phyloP scores from a whole-genome alignment of 2,329 filamentous ascomycete species.

The Hypomyces perniciosus region DNA sequence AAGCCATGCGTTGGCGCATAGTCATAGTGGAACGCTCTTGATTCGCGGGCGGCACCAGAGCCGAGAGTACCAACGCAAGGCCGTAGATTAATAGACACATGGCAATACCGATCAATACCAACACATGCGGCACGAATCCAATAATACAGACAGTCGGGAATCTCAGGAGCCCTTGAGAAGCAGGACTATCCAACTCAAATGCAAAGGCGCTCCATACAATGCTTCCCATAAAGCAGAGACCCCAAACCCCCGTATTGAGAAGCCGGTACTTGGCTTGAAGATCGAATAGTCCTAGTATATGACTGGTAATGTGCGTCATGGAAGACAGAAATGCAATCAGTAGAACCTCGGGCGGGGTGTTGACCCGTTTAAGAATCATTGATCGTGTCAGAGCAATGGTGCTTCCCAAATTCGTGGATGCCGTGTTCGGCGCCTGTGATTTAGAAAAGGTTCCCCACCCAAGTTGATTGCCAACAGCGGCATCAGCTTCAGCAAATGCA shows the following conservation, averaged over 20 bases:
- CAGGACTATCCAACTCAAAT: conserved; percentile 55
- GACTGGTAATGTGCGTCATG: conserved; percentile 82
- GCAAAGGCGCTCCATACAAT: conserved; percentile 70
- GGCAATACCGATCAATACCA: conserved; percentile 73
- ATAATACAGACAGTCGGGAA: conserved; percentile 95
- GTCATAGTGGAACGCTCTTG: conserved; percentile 27
- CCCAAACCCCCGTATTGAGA: conserved; percentile 84
- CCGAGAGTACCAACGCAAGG: conserved; percentile 69
- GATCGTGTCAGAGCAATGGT: conserved; percentile 50
- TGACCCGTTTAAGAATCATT: conserved; percentile 72
- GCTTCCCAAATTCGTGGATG: conserved; percentile 19
- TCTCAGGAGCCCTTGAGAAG: conserved; percentile 62
- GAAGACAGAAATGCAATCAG: conserved; percentile 82
- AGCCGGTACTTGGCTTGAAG: conserved; percentile 76
- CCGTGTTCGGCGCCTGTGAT: conserved; percentile 30
- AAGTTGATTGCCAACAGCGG: conserved; percentile 74
- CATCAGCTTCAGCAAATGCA: conserved; percentile 92
- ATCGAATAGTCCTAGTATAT: conserved; percentile 73
- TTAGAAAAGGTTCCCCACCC: conserved; percentile 61
- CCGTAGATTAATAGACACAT: conserved; percentile 72
- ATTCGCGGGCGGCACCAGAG: conserved; percentile 32
- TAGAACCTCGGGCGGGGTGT: conserved; percentile 83
- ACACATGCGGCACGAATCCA: conserved; percentile 88
- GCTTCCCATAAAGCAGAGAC: conserved; percentile 78
- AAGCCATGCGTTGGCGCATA: conserved; percentile 55